Base-by-base conservation (phyloP, 768 basidiomycete species). In the Amanita subjunquillea region DNA sequence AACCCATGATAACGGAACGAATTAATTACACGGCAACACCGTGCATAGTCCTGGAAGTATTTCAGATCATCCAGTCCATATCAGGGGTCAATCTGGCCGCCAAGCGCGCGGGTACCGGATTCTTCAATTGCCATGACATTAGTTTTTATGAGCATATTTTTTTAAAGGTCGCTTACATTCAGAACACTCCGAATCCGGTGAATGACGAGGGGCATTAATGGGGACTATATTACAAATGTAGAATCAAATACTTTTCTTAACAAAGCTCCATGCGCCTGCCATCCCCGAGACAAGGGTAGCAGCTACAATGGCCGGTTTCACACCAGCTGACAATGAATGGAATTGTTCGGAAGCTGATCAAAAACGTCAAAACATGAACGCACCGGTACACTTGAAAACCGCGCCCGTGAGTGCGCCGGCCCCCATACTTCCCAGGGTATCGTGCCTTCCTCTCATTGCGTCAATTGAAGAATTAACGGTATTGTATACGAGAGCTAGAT, bases 381-480 rank as follows among this genome's bases (percentile, higher is more conserved):
- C 69, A 95, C 95, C 91, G 56, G 95, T 95, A 34, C 87, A 88
- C 70, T 92, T 97, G 79, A 82, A 98, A 55, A 98, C 68, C 32
- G 82, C 87, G 53, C 95, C 95, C 55, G 91, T 94, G 60, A 92
- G 62, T 37, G 82, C 93, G 30, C 93, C 95, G 53, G 95, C 94
- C 40, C 81, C 78, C 84, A 98, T 91, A 60, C 89, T 91, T 56
- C 94, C 93, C 58, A 81, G 75, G 43, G 80, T 83, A 65, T 99
- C 96, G 67, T 98, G 95, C 67, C 87, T 81, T 57, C 94, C 92
- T 65, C 95, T 82, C 64, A 83, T 72, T 54, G 79, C 74, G 68
- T 97, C 95, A 62, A 98, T 88, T 51, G 86, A 80, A 55, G 94
- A 95, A 75, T 97, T 98, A 72, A 97, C 79, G 58, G 83, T 87